Evolutionary conservation across 148 eudicot genomes (phyloP), one percentile per base, ranked within the genome.

Genomic region (Amaranthus cruentus): DNA sequence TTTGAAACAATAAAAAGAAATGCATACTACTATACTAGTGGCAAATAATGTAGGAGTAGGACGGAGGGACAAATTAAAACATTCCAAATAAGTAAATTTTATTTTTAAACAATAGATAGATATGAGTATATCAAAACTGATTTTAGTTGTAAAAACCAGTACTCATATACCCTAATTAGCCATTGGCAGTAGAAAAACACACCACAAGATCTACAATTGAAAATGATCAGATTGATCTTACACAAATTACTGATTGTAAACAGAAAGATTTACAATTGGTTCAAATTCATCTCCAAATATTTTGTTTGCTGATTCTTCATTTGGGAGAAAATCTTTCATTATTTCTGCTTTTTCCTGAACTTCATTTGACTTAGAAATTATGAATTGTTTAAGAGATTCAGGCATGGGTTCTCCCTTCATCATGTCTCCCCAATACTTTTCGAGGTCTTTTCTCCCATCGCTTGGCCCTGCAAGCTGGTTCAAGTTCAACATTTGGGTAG

Each of bases 391-490:
- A 2, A 69, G 5, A 48, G 58, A 57, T 9, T 69, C 61, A 38
- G 72, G 72, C 72, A 69, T 69, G 6, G 60, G 61, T 21, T 69
- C 47, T 10, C 12, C 72, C 6, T 69, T 69, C 72, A 69, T 69
- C 58, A 53, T 42, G 13, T 55, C 47, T 55, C 61, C 54, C 61
- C 72, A 69, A 14, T 54, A 69, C 2, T 42, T 12, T 55, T 54
- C 0, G 6, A 44, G 59, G n/a, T 69, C 72, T 7, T 55, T 69
- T 12, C 72, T 69, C 11, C 57, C 72, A 9, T 69, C 21, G 13
- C 21, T 66, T n/a, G 2, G 55, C 42, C 55, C 43, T 42, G 48
- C 72, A 28, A 55, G 10, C 49, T 69, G 61, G 12, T 62, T 62
- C 47, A 62, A 18, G 18, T 18, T 18, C 38, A 28, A 28, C 2